These are phyloP conservation scores for Fusarium palustre DNA, from an alignment of 2,329 filamentous ascomycete genomes.

Conservation along the genomic window DNA sequence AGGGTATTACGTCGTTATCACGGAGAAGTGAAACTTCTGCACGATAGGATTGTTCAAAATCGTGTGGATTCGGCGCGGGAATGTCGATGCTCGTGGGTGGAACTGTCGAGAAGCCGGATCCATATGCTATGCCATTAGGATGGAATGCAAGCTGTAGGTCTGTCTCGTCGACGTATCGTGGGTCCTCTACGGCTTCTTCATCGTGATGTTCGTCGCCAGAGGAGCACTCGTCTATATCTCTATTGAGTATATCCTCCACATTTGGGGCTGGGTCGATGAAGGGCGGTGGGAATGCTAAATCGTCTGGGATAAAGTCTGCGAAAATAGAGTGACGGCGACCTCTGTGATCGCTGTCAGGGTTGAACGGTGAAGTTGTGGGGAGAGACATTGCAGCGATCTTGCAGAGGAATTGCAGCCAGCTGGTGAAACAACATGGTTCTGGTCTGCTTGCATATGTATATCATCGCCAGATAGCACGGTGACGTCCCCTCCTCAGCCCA, in stretches of 20 bases:
- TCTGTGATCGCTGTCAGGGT: background rate
- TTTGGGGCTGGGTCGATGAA: slow-evolving; percentile 32
- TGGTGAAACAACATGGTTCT: background rate
- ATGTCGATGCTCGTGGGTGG: slow-evolving; percentile 30
- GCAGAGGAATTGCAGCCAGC: background rate
- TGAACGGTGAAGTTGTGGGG: slow-evolving; percentile 21
- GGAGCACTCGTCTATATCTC: slow-evolving; percentile 42
- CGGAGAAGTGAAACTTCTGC: slow-evolving; percentile 36
- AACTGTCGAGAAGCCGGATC: slow-evolving; percentile 36
- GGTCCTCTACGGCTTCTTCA: slow-evolving; percentile 27
- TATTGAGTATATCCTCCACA: slow-evolving; percentile 33
- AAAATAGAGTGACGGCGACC: slow-evolving; percentile 40
- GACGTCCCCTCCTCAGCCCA: slow-evolving; percentile 3
- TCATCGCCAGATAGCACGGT: slow-evolving; percentile 3
- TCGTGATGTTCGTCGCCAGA: slow-evolving; percentile 32
- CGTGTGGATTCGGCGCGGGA: slow-evolving; percentile 37
- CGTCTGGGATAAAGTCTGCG: slow-evolving; percentile 38
- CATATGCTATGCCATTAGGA: slow-evolving; percentile 34
- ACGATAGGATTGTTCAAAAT: slow-evolving; percentile 35
- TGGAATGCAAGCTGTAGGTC: slow-evolving; percentile 41
- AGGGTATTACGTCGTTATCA: slow-evolving; percentile 39
- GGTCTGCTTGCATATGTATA: background rate
- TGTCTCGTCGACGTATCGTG: background rate
- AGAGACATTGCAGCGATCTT: slow-evolving; percentile 12
- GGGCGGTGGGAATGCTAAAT: slow-evolving; percentile 19